Evolutionary conservation across 1,284 basidiomycete genomes (phyloP), one percentile per base, ranked within the genome.

Genomic region (Trametes polyzona): DNA sequence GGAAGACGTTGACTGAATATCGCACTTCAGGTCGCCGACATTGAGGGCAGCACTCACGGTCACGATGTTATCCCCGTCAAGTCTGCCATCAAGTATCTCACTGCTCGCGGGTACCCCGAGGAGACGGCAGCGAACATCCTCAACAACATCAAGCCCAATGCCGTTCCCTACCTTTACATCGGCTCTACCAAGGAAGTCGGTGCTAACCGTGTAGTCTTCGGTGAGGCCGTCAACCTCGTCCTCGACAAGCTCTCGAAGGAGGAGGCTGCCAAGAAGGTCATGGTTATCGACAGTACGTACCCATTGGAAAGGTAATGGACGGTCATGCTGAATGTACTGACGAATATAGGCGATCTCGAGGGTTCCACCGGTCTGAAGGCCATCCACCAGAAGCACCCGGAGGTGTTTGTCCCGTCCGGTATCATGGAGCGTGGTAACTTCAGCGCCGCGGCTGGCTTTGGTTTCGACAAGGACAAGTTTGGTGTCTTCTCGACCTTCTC

Each of bases 401-500:
- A 93, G 69, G 89, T 93, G 21, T 94, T 93, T 71, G 65, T 93
- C 44, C 82, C 89, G 8, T 92, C 89, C 24, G 92, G 92, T 55
- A 91, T 72, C 58, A 72, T 72, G 70, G 71, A 72, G 57, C 71
- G 71, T 41, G 71, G 71, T 16, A 72, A 72, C 66, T 70, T 92
- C 72, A 88, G 87, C 36, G 91, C 92, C 8, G 92, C 92, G 4
- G 91, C 92, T 29, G 92, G 92, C 26, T 94, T 93, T 71, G 92
- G 92, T 52, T 93, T 90, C 68, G 85, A 82, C 42, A 72, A 78
- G 43, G 78, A 88, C 64, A 90, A 89, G 71, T 90, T 86, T 59
- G 89, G 88, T 64, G 88, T 92, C 58, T 92, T 91, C 78, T 92
- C 89, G 21, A 94, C 92, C 5, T 94, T 94, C 76, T 90, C 88